Conservation (phyloP, 352 stramenopile genomes). For the Phytophthora rubi region DNA sequence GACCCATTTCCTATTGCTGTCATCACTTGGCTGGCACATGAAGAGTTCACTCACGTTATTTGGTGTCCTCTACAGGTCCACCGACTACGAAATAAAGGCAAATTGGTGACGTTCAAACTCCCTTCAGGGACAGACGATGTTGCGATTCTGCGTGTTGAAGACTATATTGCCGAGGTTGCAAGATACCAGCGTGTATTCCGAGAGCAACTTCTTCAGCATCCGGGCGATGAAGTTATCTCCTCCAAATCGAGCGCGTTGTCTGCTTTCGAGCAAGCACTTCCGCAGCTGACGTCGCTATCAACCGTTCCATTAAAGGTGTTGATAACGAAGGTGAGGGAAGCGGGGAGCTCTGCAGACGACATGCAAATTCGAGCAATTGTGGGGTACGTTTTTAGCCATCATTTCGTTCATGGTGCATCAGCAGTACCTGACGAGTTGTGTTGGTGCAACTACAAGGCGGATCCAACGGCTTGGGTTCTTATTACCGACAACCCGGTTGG, state of each 20-base stretch:
- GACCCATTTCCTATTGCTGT: not conserved
- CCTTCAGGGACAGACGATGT: constrained; percentile 50
- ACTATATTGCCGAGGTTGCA: constrained; percentile 46
- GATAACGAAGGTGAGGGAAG: constrained; percentile 26
- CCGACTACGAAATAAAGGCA: constrained; percentile 45
- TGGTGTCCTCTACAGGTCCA: constrained; percentile 40
- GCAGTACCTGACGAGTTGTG: not conserved
- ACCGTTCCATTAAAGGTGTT: constrained; percentile 43
- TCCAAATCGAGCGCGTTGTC: constrained; percentile 51
- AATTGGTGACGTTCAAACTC: constrained; percentile 59
- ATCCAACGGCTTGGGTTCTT: constrained; percentile 66
- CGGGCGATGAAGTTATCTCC: constrained; percentile 22
- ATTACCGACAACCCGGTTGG: constrained; percentile 46
- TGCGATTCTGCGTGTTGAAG: constrained; percentile 37
- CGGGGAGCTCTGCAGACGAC: constrained; percentile 5
- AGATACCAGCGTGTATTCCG: constrained; percentile 45
- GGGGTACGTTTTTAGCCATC: constrained; percentile 30
- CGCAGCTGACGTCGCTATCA: constrained; percentile 36
- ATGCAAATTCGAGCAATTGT: constrained; percentile 36
- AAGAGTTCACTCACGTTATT: not conserved
- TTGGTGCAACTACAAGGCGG: constrained; percentile 22
- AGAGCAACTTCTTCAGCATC: constrained; percentile 30
- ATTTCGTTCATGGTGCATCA: not conserved
- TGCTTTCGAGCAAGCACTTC: constrained; percentile 40
- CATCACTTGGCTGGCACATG: not conserved